Evolutionary conservation across 108 stramenopile species (phyloP), one percentile per base, ranked within the genome.

Genomic region (Cyclotella distinguenda): DNA sequence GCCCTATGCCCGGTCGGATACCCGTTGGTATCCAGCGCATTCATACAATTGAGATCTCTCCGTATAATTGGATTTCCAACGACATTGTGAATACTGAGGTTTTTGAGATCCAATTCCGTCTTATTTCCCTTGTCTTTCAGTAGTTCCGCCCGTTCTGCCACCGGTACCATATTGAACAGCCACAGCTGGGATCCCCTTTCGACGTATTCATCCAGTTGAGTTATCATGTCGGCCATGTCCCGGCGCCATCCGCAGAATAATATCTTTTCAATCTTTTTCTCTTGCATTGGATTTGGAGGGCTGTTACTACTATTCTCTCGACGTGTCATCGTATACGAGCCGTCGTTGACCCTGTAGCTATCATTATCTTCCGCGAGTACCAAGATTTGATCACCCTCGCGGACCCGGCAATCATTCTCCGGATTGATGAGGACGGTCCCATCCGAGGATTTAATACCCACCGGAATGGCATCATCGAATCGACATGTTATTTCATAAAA

Each of bases 301-400:
- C 46, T 23, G 10, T 48, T 44, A 12, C 21, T 72, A 5, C 33
- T 34, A 7, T 22, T 32, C 12, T 13, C 25, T 3, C 27, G 34
- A 9, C 30, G 35, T 60, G 16, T n/a, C n/a, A n/a, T n/a, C n/a
- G n/a, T 9, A 45, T 60, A 43, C 4, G 43, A 45, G 51, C 22
- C 44, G 13, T 68, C 28, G 40, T 48, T 57, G 54, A 50, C 26
- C 44, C 57, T 45, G 27, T 68, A 68, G n/a, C 25, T 63, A 61
- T 82, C 81, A 43, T 82, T 77, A 40, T 82, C 81, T 56, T 82
- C 81, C 1, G 81, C 81, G n/a, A 82, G 23, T 39, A 72, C 70
- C 0, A 78, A 19, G 21, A 82, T 60, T 44, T 50, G 48, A 42
- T 82, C 81, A 5, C 81, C 81, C 32, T 67, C 52, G 8, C 67